phyloP scores from a whole-genome alignment of 1,284 basidiomycete species.

The Athelia psychrophila region DNA sequence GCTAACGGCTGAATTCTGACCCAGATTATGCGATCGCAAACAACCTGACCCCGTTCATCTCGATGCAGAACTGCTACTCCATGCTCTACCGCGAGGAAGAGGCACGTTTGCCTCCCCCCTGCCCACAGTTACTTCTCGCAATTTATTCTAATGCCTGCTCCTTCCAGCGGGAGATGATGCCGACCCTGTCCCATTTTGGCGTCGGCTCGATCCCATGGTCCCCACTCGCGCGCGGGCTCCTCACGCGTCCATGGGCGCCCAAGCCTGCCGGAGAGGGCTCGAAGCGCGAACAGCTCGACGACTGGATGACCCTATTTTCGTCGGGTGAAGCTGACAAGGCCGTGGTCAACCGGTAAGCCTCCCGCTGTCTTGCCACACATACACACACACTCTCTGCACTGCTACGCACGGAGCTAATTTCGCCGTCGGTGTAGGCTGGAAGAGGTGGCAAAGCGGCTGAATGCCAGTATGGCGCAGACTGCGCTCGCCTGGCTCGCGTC shows the following conservation, averaged over 20 bases:
- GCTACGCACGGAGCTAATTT: too few species aligned
- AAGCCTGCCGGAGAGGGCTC: not conserved
- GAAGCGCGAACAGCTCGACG: not conserved
- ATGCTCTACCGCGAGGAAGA: slow-evolving; percentile 64
- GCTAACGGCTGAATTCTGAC: too few species aligned
- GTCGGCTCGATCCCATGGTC: slow-evolving; percentile 49
- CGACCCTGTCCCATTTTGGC: slow-evolving; percentile 24
- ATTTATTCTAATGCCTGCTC: slow-evolving; percentile 7
- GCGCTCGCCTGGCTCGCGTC: slow-evolving; percentile 33
- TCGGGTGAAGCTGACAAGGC: not conserved
- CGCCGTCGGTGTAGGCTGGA: slow-evolving; percentile 28
- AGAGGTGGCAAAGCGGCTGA: slow-evolving; percentile 37
- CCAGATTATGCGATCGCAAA: slow-evolving; percentile 49
- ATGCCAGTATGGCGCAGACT: slow-evolving; percentile 39
- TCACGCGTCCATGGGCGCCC: slow-evolving; percentile 33
- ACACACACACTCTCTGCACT: too few species aligned
- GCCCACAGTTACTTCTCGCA: slow-evolving; percentile 17
- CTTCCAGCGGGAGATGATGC: slow-evolving; percentile 8
- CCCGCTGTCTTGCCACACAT: not conserved
- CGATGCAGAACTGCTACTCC: slow-evolving; percentile 68
- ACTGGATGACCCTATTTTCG: not conserved
- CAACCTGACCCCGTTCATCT: slow-evolving; percentile 62
- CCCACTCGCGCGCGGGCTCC: slow-evolving; percentile 44
- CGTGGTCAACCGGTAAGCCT: not conserved
- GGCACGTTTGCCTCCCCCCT: slow-evolving; percentile 41